phyloP scores from a whole-genome alignment of 768 basidiomycete genomes.

The Kockovaella imperatae region DNA sequence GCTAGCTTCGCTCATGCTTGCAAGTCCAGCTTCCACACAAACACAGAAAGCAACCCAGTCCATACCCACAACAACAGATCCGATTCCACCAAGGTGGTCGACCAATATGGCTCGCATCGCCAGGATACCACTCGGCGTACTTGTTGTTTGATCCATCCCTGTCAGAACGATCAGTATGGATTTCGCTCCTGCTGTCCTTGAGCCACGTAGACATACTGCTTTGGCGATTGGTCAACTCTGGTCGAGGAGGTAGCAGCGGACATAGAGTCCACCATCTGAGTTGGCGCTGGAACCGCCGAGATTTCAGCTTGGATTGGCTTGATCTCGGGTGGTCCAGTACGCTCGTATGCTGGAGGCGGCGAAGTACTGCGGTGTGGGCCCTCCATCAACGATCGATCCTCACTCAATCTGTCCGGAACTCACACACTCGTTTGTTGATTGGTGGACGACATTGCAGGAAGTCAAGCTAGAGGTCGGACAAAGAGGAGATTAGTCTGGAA shows the following conservation, averaged over 20 bases:
- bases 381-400: not conserved
- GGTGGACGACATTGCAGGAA: no score
- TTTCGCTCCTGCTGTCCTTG: not conserved
- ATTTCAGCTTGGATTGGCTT: not conserved
- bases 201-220: no score
- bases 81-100: conserved; percentile 33
- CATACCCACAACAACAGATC: conserved; percentile 33
- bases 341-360: conserved; percentile 2
- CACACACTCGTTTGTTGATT: not conserved
- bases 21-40: conserved; percentile 30
- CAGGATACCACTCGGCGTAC: conserved; percentile 32
- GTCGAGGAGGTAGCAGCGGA: not conserved
- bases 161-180: no score
- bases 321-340: not conserved
- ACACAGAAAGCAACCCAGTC: conserved; percentile 28
- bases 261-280: not conserved
- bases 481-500: no score
- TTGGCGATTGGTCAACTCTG: not conserved
- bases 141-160: not conserved
- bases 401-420: not conserved
- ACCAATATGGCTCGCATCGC: conserved; percentile 22
- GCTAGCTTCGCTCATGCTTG: conserved; percentile 9
- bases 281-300: not conserved
- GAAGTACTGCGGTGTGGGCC: not conserved
- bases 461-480: no score